Base-by-base conservation (phyloP, 2,329 filamentous ascomycete species). In the Neonectria punicea region DNA sequence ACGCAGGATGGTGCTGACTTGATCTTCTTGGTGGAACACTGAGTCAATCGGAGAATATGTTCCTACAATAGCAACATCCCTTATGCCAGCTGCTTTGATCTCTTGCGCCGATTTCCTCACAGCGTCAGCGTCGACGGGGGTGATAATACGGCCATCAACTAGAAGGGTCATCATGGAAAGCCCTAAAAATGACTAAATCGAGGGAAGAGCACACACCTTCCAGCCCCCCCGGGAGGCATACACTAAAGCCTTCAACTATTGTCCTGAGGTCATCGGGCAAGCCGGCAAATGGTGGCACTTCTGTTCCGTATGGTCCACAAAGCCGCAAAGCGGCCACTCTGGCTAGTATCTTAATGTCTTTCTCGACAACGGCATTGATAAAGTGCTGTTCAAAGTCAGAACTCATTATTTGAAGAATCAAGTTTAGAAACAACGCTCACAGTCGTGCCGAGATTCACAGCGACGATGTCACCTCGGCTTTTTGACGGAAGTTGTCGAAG, bases 281-380 rank as follows among this genome's bases (percentile, higher is more conserved):
- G 63, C 83, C 82, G 0, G 76, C 77, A 58, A 82, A 83, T 0
- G 82, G 81, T 7, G 81, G 81, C 2, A 81, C 77, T 30, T 81
- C 76, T n/a, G 73, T 57, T 13, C 72, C 1, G 77, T 80, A 55
- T 78, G 82, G 10, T 78, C 79, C 16, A 79, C 80, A 66, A 78
- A 83, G 14, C 82, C 82, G 73, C 8, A 84, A 63, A 5, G 83
- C 80, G 14, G 81, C 82, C 3, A 84, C 80, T 11, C 77, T 78
- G 32, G 74, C 77, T 7, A 84, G 75, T 7, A 80, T 75, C 39
- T 76, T 67, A 2, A 75, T 73, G 73, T 84, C 81, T 11, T 78
- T 78, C 65, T 84, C 80, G 7, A 84, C 75, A 8, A 84, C 75
- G 0, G 82, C 82, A 69, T 84, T 84, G 68, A 84, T 79, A 64